Percentiles rank a stretch among this genome's conserved stretches.
phyloP scores from a whole-genome alignment of 2,329 filamentous ascomycete genomes.

The Fusarium sp. region DNA sequence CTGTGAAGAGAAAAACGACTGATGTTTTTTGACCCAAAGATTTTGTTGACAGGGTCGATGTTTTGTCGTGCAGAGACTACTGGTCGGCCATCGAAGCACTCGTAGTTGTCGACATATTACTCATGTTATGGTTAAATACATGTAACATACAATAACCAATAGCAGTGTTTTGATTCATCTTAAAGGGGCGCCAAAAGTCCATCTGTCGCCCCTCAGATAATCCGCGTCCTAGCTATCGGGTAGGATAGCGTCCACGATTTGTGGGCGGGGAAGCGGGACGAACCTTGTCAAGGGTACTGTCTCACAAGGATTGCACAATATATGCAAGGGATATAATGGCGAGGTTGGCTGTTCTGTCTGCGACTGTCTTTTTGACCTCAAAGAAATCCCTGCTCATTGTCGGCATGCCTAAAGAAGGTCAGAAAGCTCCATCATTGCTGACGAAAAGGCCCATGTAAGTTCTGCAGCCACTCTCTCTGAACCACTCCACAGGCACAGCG shows the following conservation, averaged over 20 bases:
- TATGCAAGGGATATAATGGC: constrained; percentile 50
- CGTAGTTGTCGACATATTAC: too few species aligned
- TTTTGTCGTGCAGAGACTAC: neutral
- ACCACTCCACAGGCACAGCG: neutral
- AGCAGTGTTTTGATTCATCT: neutral
- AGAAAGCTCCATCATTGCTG: neutral
- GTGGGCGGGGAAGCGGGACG: neutral
- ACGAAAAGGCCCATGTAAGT: neutral
- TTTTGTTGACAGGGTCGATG: neutral
- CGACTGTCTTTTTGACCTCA: constrained; percentile 54
- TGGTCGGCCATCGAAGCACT: too few species aligned
- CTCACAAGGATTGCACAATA: constrained; percentile 63
- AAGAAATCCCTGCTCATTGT: constrained; percentile 61
- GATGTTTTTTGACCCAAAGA: rapidly evolving
- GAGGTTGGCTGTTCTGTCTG: constrained; percentile 53
- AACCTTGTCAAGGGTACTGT: constrained; percentile 40
- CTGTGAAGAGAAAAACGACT: neutral
- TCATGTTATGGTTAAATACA: too few species aligned
- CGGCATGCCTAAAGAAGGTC: neutral
- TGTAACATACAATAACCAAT: constrained; percentile 49
- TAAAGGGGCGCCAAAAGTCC: neutral
- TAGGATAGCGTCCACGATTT: neutral
- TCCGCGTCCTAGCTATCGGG: neutral
- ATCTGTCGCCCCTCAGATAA: neutral
- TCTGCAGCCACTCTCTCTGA: neutral